phyloP scores from a whole-genome alignment of 495 filamentous ascomycete species.

The Aspergillus asperescens region DNA sequence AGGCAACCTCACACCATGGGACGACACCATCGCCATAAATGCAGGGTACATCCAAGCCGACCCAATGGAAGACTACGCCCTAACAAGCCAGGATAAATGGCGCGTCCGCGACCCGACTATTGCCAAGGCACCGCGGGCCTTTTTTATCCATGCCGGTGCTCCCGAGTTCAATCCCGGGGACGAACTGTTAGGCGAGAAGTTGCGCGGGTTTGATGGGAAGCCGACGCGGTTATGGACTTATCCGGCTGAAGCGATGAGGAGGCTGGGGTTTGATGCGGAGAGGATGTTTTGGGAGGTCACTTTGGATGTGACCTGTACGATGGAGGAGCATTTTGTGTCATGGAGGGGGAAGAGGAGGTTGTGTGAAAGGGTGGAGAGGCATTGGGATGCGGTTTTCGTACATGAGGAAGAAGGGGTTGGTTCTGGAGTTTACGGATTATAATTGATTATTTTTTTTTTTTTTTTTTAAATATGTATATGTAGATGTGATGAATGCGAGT shows the following conservation, averaged over 20 bases:
- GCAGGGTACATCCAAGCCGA: constrained; percentile 28
- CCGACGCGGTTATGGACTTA: constrained; percentile 10
- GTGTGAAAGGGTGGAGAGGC: constrained; percentile 5
- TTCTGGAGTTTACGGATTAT: too few species aligned
- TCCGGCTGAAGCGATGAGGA: constrained; percentile 5
- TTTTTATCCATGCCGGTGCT: constrained; percentile 42
- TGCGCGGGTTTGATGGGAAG: constrained; percentile 1
- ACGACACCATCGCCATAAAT: constrained; percentile 18
- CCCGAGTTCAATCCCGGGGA: constrained; percentile 38
- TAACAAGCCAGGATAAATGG: constrained; percentile 20
- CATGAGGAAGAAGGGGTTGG: not conserved
- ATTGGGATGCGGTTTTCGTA: constrained; percentile 8
- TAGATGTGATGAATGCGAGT: too few species aligned
- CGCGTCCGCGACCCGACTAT: constrained; percentile 16
- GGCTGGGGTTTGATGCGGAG: constrained; percentile 11
- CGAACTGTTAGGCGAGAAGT: constrained; percentile 8
- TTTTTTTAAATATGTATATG: too few species aligned
- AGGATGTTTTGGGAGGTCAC: constrained; percentile 12
- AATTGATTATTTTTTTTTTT: too few species aligned
- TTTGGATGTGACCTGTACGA: not conserved
- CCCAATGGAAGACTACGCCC: constrained; percentile 28
- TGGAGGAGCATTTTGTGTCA: constrained; percentile 1
- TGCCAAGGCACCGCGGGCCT: constrained; percentile 17
- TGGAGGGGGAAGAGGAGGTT: constrained; percentile 3
- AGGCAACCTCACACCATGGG: constrained; percentile 8